These are phyloP conservation scores for Aspergillus persii DNA, from an alignment of 2,329 filamentous ascomycete species.

Conservation along the genomic window DNA sequence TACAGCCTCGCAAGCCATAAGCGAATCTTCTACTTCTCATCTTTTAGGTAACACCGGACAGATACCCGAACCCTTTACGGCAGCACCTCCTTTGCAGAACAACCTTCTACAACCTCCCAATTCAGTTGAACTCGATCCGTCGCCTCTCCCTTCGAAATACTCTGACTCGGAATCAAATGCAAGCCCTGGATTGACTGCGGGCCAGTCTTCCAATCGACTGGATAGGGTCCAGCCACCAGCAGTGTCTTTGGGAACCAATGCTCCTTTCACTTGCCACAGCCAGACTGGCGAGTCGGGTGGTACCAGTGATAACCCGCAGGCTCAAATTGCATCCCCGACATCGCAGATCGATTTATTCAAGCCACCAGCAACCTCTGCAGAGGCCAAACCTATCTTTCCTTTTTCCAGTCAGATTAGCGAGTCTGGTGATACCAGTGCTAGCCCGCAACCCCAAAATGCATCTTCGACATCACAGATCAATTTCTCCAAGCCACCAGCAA, in stretches of 20 bases:
- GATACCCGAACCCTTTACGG: neutral
- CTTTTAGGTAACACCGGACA: neutral
- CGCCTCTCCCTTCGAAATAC: constrained; percentile 1
- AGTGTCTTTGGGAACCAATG: neutral
- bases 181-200: constrained; percentile 6
- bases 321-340: neutral
- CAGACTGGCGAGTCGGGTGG: neutral
- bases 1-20: neutral
- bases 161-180: constrained; percentile 4
- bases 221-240: constrained; percentile 8
- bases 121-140: neutral
- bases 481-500: neutral
- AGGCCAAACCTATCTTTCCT: neutral
- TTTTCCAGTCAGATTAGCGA: neutral
- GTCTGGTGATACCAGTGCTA: neutral
- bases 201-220: constrained; percentile 16
- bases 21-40: neutral
- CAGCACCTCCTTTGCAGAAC: neutral
- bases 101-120: neutral
- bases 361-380: neutral
- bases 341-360: neutral
- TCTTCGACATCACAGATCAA: neutral
- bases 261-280: constrained; percentile 11
- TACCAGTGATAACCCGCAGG: neutral
- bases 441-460: neutral